These are phyloP conservation scores for Chaetomiaceae sp. DNA, from an alignment of 2,329 filamentous ascomycete species.

Conservation along the genomic window DNA sequence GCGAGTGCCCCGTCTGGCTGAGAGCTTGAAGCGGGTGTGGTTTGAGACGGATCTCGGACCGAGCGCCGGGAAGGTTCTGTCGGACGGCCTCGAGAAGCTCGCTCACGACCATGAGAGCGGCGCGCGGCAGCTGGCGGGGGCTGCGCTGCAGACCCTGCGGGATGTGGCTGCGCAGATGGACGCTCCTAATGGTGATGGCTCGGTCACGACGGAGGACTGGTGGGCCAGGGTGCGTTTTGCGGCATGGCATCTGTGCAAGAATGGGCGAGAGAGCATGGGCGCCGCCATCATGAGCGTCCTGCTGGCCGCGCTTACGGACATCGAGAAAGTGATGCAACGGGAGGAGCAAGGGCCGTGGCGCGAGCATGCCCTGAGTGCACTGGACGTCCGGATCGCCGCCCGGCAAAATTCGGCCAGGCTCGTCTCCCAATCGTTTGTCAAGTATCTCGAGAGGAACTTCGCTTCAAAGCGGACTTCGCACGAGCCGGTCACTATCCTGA, in stretches of 20 bases:
- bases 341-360: constrained; percentile 16
- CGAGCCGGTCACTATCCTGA: constrained; percentile 47
- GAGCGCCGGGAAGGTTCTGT: constrained; percentile 42
- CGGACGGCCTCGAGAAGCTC: constrained; percentile 45
- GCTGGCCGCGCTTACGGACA: constrained; percentile 41
- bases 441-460: constrained; percentile 35
- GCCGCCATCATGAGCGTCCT: constrained; percentile 52
- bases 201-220: constrained; percentile 38
- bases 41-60: constrained; percentile 50
- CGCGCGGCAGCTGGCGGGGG: constrained; percentile 53
- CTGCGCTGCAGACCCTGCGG: constrained; percentile 47
- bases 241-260: constrained; percentile 62
- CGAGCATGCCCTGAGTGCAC: constrained; percentile 8
- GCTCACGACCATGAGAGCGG: constrained; percentile 55
- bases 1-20: constrained; percentile 53
- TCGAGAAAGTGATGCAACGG: constrained; percentile 32
- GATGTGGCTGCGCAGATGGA: constrained; percentile 40
- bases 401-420: constrained; percentile 24
- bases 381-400: constrained; percentile 22
- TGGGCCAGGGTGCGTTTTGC: constrained; percentile 53
- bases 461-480: constrained; percentile 21
- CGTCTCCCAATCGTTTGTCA: constrained; percentile 32
- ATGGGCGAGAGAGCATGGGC: constrained; percentile 63
- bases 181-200: constrained; percentile 8
- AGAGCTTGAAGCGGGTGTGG: constrained; percentile 57